Conservation (phyloP, 139 green algal genomes). For the Ettlia oleoabundans region DNA sequence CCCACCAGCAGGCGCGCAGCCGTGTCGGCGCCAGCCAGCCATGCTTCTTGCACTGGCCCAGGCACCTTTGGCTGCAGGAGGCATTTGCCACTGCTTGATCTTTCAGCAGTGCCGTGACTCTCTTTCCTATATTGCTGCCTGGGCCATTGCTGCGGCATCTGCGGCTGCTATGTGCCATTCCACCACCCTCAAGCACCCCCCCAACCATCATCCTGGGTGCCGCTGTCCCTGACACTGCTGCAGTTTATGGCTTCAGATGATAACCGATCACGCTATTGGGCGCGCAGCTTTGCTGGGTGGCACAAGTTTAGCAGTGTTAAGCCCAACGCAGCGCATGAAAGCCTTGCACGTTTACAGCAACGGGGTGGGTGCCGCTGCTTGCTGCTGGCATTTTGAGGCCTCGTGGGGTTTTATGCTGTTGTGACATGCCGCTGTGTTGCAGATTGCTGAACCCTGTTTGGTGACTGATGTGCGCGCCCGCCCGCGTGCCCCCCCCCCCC, state of each 20-base stretch:
- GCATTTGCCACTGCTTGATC: too few relatives aligned
- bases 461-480: too few relatives aligned
- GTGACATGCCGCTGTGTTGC: not conserved
- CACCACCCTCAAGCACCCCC: too few relatives aligned
- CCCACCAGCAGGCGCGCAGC: conserved; percentile 77
- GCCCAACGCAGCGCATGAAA: conserved; percentile 79
- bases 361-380: conserved; percentile 47
- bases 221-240: too few relatives aligned
- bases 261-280: conserved; percentile 85
- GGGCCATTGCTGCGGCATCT: too few relatives aligned
- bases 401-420: too few relatives aligned
- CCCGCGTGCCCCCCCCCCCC: not conserved
- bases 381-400: not conserved
- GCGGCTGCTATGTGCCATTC: too few relatives aligned
- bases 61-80: too few relatives aligned
- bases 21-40: not conserved
- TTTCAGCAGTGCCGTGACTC: too few relatives aligned
- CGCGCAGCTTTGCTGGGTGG: conserved; percentile 89
- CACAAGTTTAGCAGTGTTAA: conserved; percentile 67
- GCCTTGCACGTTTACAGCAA: conserved; percentile 68
- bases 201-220: too few relatives aligned
- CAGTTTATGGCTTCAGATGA: conserved; percentile 82
- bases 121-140: too few relatives aligned
- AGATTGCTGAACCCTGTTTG: not conserved
- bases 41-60: too few relatives aligned